These are phyloP conservation scores for Rhexocercosporidium sp. DNA, from an alignment of 2,329 filamentous ascomycete genomes.

Conservation along the genomic window DNA sequence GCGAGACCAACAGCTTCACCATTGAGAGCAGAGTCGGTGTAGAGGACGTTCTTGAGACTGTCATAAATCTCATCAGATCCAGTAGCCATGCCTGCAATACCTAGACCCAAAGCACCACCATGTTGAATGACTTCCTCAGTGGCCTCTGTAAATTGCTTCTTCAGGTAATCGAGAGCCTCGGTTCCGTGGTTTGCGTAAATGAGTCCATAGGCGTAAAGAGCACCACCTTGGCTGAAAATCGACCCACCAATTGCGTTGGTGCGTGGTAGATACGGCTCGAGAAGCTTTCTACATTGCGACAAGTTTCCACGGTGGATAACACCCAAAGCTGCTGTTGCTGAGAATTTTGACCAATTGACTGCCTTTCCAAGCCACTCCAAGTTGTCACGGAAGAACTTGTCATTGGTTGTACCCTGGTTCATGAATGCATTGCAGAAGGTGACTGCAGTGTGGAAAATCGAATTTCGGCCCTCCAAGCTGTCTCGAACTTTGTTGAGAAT, in stretches of 20 bases:
- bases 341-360: constrained; percentile 99
- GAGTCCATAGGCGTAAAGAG: constrained; percentile 90
- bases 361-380: constrained; percentile 98
- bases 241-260: constrained; percentile 79
- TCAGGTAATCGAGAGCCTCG: constrained; percentile 82
- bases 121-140: constrained; percentile 96
- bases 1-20: constrained; percentile 94
- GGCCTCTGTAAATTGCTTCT: constrained; percentile 74
- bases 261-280: constrained; percentile 92
- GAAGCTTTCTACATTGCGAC: constrained; percentile 87
- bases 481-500: constrained; percentile 97
- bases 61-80: constrained; percentile 91
- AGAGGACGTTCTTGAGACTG: constrained; percentile 85
- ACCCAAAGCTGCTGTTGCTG: constrained; percentile 91
- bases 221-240: constrained; percentile 94
- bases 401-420: constrained; percentile 97
- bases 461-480: constrained; percentile 93
- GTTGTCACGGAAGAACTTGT: constrained; percentile 98
- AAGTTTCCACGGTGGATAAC: constrained; percentile 97
- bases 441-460: constrained; percentile 96
- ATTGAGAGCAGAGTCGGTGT: constrained; percentile 93
- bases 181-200: constrained; percentile 98
- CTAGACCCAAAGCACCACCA: constrained; percentile 90
- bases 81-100: constrained; percentile 97
- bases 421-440: constrained; percentile 99